Conservation (phyloP, 257 asterid genomes). For the Solanum sejunctum region DNA sequence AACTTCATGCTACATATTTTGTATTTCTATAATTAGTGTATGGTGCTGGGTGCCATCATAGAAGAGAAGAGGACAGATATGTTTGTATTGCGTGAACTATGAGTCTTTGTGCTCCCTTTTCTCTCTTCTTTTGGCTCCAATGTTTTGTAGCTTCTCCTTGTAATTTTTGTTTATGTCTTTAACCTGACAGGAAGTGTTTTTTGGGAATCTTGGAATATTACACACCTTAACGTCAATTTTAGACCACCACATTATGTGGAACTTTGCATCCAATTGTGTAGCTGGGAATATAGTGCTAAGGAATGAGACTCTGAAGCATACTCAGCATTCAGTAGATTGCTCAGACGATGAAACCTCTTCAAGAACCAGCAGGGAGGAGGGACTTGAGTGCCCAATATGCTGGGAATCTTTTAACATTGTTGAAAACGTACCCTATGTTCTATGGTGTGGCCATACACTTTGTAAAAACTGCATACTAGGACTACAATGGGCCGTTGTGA, state of each 20-base stretch:
- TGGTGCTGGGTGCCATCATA: neutral
- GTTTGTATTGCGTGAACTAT: neutral
- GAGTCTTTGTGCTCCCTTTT: neutral
- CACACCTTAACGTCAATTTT: neutral
- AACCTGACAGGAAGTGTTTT: neutral
- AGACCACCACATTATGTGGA: conserved; percentile 35
- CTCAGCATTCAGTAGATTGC: conserved; percentile 36
- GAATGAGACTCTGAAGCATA: conserved; percentile 27
- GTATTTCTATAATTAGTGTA: neutral
- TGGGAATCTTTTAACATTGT: conserved; percentile 92
- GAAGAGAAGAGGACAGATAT: neutral
- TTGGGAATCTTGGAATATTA: neutral
- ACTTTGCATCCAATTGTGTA: conserved; percentile 58
- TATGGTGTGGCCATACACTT: conserved; percentile 98
- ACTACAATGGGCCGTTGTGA: conserved; percentile 84
- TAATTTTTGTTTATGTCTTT: neutral
- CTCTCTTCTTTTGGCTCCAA: neutral
- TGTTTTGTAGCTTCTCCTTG: neutral
- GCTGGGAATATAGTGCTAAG: conserved; percentile 49
- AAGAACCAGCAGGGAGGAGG: conserved; percentile 48
- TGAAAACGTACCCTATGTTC: conserved; percentile 78
- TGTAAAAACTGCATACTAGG: conserved; percentile 91
- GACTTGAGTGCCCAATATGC: conserved; percentile 91
- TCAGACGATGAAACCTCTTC: conserved; percentile 77
- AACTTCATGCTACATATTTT: neutral